phyloP scores from a whole-genome alignment of 306 rosid species.

The Calophaca sinica region DNA sequence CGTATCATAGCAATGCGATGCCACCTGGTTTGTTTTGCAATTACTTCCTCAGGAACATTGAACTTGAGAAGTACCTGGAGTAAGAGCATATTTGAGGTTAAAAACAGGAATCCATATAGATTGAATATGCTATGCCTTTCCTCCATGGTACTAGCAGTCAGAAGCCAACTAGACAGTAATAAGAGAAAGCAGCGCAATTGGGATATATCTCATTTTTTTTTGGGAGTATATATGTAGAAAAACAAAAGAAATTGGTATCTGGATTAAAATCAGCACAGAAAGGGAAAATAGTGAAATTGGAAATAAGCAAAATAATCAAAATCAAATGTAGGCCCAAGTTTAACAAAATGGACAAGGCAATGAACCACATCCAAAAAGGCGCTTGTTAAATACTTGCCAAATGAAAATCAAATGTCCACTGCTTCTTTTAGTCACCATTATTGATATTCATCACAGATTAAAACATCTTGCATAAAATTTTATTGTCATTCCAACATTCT shows the following conservation, averaged over 20 bases:
- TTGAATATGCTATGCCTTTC: constrained; percentile 20
- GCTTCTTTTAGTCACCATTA: constrained; percentile 3
- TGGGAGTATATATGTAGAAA: constrained; percentile 15
- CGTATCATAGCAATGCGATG: constrained; percentile 99
- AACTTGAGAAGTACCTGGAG: constrained; percentile 93
- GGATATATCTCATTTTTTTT: background rate
- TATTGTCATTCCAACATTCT: constrained; percentile 26
- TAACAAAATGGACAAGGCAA: constrained; percentile 19
- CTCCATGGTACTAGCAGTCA: constrained; percentile 10
- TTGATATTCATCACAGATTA: constrained; percentile 20
- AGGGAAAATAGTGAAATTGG: constrained; percentile 4
- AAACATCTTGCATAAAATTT: constrained; percentile 31
- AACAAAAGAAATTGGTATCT: constrained; percentile 29
- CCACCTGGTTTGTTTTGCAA: constrained; percentile 93
- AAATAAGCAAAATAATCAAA: constrained; percentile 17
- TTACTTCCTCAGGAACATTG: constrained; percentile 88
- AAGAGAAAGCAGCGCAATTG: constrained; percentile 14
- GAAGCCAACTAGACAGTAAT: constrained; percentile 12
- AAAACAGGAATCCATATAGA: constrained; percentile 4
- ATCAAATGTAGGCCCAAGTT: constrained; percentile 13
- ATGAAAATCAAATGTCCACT: constrained; percentile 27
- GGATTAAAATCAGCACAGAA: constrained; percentile 2
- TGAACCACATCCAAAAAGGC: constrained; percentile 27
- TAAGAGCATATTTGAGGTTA: constrained; percentile 39
- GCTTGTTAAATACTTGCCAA: background rate